Evolutionary conservation across 495 filamentous ascomycete species (phyloP), one percentile per base, ranked within the genome.

Genomic region (Halenospora varia): DNA sequence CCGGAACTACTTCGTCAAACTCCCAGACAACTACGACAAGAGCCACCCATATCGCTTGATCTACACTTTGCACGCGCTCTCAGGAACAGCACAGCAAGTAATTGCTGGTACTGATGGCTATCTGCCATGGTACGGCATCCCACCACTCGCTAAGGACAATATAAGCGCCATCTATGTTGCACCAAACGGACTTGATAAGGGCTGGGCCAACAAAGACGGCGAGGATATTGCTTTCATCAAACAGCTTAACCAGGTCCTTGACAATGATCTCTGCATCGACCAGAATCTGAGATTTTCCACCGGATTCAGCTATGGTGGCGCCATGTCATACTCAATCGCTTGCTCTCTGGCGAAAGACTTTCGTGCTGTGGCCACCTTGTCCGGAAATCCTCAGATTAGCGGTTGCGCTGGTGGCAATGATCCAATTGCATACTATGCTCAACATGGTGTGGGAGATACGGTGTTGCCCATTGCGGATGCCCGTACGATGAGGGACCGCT

Each of bases 231-330:
- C 67, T 3, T 75, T 79, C 52, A 70, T 75, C 42, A 65, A 72
- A 41, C 19, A 66, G 24, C 61, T 79, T 23, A 60, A 76, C 35
- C 56, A 71, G 54, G 59, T 64, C 13, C 48, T 76, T 17, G 71
- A 75, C 42, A 62, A 55, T 40, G 73, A 72, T 20, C 70, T 78
- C 41, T 80, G 77, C 61, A 61, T 79, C 6, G 71, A 80, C 52
- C 56, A 67, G 40, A 69, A 59, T 41, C 67, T 71, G n/a, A 66
- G 72, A 54, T 80, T 76, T 68, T 70, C 75, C 1, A 75, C 70
- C 3, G 77, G 77, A 11, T 80, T 76, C 66, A 74, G 70, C 62
- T 80, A 73, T 63, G 77, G 77, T 24, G 77, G 68, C n/a, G 71
- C 68, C 26, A 79, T 79, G 76, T 75, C 72, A 13, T 78, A 69